Base-by-base conservation (phyloP, 1,284 basidiomycete genomes). In the Papiliotrema fonsecae region DNA sequence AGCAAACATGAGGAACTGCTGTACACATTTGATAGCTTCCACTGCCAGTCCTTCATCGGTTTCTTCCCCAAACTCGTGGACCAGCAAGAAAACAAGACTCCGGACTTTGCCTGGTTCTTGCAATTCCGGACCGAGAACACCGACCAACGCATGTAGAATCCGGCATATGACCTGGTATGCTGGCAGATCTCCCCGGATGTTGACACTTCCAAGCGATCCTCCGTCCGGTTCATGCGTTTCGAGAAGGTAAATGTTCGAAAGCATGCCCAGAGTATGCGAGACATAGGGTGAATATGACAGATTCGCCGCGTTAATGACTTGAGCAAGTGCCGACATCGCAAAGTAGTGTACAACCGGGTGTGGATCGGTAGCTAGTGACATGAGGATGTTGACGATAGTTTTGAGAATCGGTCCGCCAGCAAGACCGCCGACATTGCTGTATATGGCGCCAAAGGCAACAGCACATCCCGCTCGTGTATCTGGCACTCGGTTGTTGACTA, bases 301-400 rank as follows among this genome's bases (percentile, higher is more conserved):
- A 71, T 87, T 92, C 2, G 94, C 93, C 4, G 93, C 86, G 61
- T 92, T 86, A 66, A 97, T 85, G 44, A 98, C 93, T 25, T 83
- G 79, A 10, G 85, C 82, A 21, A 99, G 78, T 0, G 96, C 88
- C 43, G 83, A 83, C 50, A 98, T 77, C 1, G 94, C 85, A 81
- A 87, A 92, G 67, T 87, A 97, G 72, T 98, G 93, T 4, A 97
- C 96, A 11, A 92, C 81, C 0, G 96, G 96, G 69, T 98, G 96
- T 0, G 96, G 91, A 69, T 99, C 96, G 53, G 87, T 91, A 64
- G 87, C 85, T 26, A 99, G 81, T 2, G 93, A 97, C 84, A 97
- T 91, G 41, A 97, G 78, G 48, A 98, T 86, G 64, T 97, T 93
- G 58, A 97, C 87, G 0, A 94, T 90, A 0, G 94, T 97, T 75